These are phyloP conservation scores for Pleurotus giganteus DNA, from an alignment of 768 basidiomycete species.

Conservation along the genomic window DNA sequence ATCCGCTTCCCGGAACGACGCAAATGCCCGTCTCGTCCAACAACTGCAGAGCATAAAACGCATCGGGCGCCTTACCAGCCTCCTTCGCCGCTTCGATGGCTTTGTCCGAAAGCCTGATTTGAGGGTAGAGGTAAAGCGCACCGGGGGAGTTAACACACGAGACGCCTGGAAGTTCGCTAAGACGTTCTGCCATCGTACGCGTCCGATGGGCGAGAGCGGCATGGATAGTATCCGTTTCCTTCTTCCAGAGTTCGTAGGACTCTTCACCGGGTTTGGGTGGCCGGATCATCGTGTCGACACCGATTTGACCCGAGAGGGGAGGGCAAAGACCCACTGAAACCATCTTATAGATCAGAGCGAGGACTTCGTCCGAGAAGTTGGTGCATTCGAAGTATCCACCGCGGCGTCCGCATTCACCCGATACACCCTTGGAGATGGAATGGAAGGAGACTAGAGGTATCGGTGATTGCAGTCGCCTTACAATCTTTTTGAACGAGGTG, in stretches of 20 bases:
- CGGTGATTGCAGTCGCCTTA: constrained; percentile 62
- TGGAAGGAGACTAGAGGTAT: constrained; percentile 93
- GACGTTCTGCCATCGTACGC: constrained; percentile 68
- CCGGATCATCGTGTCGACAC: constrained; percentile 91
- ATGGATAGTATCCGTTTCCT: constrained; percentile 83
- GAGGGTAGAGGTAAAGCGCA: constrained; percentile 92
- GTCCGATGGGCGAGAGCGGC: constrained; percentile 70
- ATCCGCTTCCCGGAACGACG: constrained; percentile 90
- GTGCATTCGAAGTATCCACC: constrained; percentile 95
- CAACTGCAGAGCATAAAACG: constrained; percentile 81
- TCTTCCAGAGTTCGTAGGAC: constrained; percentile 76
- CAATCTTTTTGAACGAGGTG: constrained; percentile 90
- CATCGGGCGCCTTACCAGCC: constrained; percentile 80
- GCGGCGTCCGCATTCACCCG: constrained; percentile 94
- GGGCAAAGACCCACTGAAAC: constrained; percentile 89
- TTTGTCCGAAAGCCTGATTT: constrained; percentile 67
- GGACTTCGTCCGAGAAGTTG: constrained; percentile 75
- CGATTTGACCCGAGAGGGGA: constrained; percentile 87
- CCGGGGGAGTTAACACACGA: constrained; percentile 89
- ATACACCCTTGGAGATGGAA: constrained; percentile 95
- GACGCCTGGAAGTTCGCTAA: constrained; percentile 83
- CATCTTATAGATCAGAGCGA: constrained; percentile 95
- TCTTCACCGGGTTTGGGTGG: constrained; percentile 77
- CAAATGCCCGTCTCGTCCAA: constrained; percentile 92
- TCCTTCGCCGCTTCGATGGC: constrained; percentile 72